Evolutionary conservation across 768 basidiomycete species (phyloP).

Genomic region (Cyathus striatus): DNA sequence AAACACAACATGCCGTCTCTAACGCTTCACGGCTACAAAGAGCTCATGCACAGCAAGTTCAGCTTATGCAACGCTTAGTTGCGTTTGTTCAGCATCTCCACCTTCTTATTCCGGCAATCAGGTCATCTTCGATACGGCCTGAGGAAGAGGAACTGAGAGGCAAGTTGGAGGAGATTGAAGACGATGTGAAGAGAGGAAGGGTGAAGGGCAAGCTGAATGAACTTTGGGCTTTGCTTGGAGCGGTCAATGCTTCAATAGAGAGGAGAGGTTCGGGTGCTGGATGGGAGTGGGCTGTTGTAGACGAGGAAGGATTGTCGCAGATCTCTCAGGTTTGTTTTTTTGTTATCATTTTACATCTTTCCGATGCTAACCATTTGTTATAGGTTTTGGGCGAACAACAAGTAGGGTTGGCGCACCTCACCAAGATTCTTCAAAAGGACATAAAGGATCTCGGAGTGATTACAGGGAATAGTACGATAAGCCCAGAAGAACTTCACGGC

Average conservation of each 20-base stretch:
- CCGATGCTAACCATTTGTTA: constrained; percentile 4
- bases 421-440: constrained; percentile 62
- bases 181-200: constrained; percentile 61
- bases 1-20: constrained; percentile 57
- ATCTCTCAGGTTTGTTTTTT: constrained; percentile 56
- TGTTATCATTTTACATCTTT: constrained; percentile 2
- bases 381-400: constrained; percentile 79
- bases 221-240: constrained; percentile 80
- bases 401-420: constrained; percentile 74
- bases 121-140: constrained; percentile 68
- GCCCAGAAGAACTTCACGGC: constrained; percentile 8
- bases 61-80: constrained; percentile 67
- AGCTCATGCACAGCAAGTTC: constrained; percentile 57
- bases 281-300: constrained; percentile 79
- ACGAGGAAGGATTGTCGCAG: constrained; percentile 77
- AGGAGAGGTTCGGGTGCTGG: constrained; percentile 33
- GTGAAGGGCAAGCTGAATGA: constrained; percentile 75
- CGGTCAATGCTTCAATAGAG: constrained; percentile 59
- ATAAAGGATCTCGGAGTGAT: constrained; percentile 66
- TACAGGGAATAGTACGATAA: constrained; percentile 19
- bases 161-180: constrained; percentile 68
- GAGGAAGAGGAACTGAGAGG: constrained; percentile 77
- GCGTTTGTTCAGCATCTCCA: constrained; percentile 71
- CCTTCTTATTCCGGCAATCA: constrained; percentile 70
- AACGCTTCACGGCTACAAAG: constrained; percentile 66